Evolutionary conservation across 441 rosid genomes (phyloP), one percentile per base, ranked within the genome.

Genomic region (Flueggea neowawraea): DNA sequence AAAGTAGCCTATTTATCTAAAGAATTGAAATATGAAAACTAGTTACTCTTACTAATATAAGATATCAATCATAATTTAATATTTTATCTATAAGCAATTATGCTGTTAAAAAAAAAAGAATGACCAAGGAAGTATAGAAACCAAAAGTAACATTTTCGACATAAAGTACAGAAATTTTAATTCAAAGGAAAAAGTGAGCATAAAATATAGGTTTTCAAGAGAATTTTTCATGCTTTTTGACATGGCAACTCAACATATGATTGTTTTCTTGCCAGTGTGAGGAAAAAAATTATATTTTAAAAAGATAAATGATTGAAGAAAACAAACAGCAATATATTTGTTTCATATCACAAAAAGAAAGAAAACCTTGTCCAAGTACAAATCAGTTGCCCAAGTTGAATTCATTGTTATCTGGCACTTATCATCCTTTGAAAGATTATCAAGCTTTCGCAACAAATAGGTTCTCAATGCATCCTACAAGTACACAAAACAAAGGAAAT

Each of bases 331-430:
- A 33, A 59, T 44, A 43, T 63, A 22, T 28, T 6, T n/a, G 54
- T 61, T 44, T 16, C 55, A 66, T 62, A 48, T 45, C 59, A 66
- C 16, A 50, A 54, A 22, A 67, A 77, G 78, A 71, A 78, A 61
- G 48, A 72, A 78, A 65, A 95, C 99, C 98, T 95, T 92, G 84
- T 95, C 99, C 80, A 95, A 74, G 86, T 95, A 95, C 56, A 96
- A 78, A 80, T 96, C 99, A 45, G 97, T 90, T 67, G 96, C 86
- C 99, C 99, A 96, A 4, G 99, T 93, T 62, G 99, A 96, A 73
- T 93, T 93, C 99, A 93, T 92, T 28, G 97, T 92, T 75, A 95
- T 84, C 78, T 89, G 99, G 85, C 96, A 90, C 77, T 84, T 89
- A 73, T 95, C 99, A 79, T 92, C 94, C 89, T 82, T 86, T 53